Conservation (phyloP, 23 red algal species). For the Agarophyton chilense region DNA sequence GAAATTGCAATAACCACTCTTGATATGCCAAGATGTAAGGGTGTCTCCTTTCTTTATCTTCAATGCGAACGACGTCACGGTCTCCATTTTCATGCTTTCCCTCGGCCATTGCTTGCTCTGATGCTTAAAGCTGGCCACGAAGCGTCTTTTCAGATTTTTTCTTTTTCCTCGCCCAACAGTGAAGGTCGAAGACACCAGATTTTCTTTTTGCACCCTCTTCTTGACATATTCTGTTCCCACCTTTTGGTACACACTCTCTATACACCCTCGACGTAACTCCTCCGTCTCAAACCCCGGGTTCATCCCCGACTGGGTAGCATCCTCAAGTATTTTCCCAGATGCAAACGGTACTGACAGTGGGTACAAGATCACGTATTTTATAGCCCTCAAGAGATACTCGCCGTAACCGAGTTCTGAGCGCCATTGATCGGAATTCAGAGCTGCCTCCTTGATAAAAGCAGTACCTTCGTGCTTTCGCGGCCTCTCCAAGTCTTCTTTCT, state of each 20-base stretch:
- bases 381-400: neutral
- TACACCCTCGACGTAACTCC: neutral
- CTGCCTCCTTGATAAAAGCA: neutral
- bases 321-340: too few relatives aligned
- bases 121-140: neutral
- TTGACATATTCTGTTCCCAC: neutral
- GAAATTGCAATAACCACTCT: slow-evolving; percentile 54
- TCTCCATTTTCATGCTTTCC: slow-evolving; percentile 1
- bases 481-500: neutral
- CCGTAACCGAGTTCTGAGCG: neutral
- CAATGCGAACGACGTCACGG: slow-evolving; percentile 9
- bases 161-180: neutral
- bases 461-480: neutral
- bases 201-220: neutral
- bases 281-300: neutral
- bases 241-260: neutral
- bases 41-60: neutral
- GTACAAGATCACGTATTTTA: slow-evolving; percentile 19
- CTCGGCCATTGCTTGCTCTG: slow-evolving; percentile 26
- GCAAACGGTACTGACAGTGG: slow-evolving; percentile 7
- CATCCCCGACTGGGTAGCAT: too few relatives aligned
- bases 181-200: slow-evolving; percentile 21
- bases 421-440: neutral
- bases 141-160: neutral
- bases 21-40: slow-evolving; percentile 26